Conservation (phyloP, 2,329 filamentous ascomycete genomes). For the Neoascochyta sp. region DNA sequence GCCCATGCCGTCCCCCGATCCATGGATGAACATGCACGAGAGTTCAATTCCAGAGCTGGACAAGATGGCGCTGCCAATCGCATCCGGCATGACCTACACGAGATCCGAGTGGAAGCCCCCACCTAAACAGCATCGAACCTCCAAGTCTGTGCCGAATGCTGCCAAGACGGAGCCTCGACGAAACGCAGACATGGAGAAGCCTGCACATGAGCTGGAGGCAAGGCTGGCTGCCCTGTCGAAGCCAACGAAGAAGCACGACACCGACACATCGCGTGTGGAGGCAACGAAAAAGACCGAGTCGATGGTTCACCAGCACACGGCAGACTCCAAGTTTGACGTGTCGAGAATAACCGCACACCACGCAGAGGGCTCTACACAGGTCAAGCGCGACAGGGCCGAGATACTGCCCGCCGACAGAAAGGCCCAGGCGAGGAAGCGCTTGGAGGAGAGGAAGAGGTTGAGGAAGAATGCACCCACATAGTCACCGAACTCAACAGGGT, state of each 20-base stretch:
- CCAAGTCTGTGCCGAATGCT: conserved; percentile 14
- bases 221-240: conserved; percentile 7
- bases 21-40: conserved; percentile 31
- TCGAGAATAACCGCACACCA: conserved; percentile 23
- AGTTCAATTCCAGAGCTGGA: conserved; percentile 29
- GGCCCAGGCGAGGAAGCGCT: conserved; percentile 22
- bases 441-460: conserved; percentile 26
- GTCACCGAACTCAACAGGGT: not conserved
- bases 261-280: not conserved
- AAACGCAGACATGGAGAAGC: conserved; percentile 1
- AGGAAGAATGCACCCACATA: conserved; percentile 15
- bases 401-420: conserved; percentile 23
- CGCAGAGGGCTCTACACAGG: conserved; percentile 19
- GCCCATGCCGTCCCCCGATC: conserved; percentile 32
- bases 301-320: conserved; percentile 4
- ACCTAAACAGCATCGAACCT: conserved; percentile 14
- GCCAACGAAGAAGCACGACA: not conserved
- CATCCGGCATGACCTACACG: conserved; percentile 24
- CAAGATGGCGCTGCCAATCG: conserved; percentile 32
- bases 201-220: conserved; percentile 3
- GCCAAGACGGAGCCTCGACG: conserved; percentile 1
- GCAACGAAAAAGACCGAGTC: conserved; percentile 3
- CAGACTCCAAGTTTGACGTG: conserved; percentile 19
- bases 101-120: conserved; percentile 22
- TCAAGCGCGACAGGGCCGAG: conserved; percentile 17